These are phyloP conservation scores for Aspergillus bertholletiae DNA, from an alignment of 495 filamentous ascomycete genomes.

Conservation along the genomic window DNA sequence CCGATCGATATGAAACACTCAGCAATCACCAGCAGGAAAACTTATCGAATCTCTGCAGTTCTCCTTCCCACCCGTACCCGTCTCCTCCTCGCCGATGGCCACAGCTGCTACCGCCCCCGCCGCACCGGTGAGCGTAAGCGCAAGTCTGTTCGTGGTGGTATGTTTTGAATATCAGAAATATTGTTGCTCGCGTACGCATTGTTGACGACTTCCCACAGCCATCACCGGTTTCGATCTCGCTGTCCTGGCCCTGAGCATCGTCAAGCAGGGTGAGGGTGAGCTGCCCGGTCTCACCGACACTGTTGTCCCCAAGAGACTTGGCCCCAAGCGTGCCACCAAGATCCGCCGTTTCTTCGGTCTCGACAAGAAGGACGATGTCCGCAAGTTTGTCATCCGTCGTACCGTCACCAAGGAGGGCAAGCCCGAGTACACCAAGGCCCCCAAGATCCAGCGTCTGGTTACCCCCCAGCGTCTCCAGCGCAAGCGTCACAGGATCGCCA, in stretches of 20 bases:
- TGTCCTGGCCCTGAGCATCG: conserved; percentile 86
- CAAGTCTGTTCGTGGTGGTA: conserved; percentile 92
- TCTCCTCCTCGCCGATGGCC: conserved; percentile 84
- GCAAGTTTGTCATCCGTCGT: conserved; percentile 99
- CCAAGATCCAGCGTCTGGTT: conserved; percentile 97
- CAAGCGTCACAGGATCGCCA: conserved; percentile 94
- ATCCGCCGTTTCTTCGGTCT: conserved; percentile 98
- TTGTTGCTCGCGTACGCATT: background rate
- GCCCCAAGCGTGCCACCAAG: conserved; percentile 99
- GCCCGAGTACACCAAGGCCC: conserved; percentile 98
- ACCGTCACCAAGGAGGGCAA: conserved; percentile 97
- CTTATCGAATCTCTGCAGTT: conserved; percentile 36
- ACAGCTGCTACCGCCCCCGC: conserved; percentile 93
- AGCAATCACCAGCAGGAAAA: conserved; percentile 15
- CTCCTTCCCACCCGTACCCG: conserved; percentile 97
- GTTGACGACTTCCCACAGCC: conserved; percentile 30
- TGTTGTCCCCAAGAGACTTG: conserved; percentile 96
- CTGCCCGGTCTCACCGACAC: conserved; percentile 94
- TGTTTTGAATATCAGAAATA: conserved; percentile 9
- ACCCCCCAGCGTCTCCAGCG: conserved; percentile 99
- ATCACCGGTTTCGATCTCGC: conserved; percentile 94
- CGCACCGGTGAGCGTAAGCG: conserved; percentile 97
- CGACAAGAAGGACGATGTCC: conserved; percentile 99
- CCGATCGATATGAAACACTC: conserved; percentile 12
- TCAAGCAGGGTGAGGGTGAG: conserved; percentile 95